Percentiles rank a stretch among this genome's conserved stretches.
Conservation (phyloP, 2,329 filamentous ascomycete genomes). For the Xylariales sp. region DNA sequence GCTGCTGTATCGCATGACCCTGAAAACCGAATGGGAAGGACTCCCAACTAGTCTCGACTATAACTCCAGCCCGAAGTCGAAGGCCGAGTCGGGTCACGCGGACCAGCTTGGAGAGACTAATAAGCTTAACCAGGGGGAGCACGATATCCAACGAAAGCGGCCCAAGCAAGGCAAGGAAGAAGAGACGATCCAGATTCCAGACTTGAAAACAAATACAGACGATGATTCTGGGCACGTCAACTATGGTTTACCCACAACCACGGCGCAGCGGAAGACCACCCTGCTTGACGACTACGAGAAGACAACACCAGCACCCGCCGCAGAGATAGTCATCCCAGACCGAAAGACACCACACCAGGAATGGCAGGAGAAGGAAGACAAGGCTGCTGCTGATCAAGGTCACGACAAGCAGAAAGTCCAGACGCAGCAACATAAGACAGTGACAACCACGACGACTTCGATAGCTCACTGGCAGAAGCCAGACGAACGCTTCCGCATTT, state of each 20-base stretch:
- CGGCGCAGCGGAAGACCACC: too few species aligned
- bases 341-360: conserved; percentile 23
- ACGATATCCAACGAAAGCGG: conserved; percentile 3
- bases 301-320: conserved; percentile 18
- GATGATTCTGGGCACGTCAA: conserved; percentile 11
- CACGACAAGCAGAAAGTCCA: conserved; percentile 15
- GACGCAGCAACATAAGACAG: conserved; percentile 18
- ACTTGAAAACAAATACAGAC: conserved; percentile 16
- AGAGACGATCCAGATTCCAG: conserved; percentile 16
- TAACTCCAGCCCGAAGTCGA: conserved; percentile 5
- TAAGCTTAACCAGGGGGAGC: background rate
- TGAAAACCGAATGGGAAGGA: conserved; percentile 30
- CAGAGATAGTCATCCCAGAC: conserved; percentile 28
- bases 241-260: conserved; percentile 12
- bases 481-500: conserved; percentile 73
- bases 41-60: conserved; percentile 22
- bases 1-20: conserved; percentile 43
- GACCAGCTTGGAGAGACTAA: background rate
- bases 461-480: conserved; percentile 68
- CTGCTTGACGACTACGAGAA: conserved; percentile 21
- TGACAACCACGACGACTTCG: conserved; percentile 16
- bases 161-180: conserved; percentile 11
- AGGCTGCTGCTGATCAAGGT: conserved; percentile 13
- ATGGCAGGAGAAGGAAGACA: conserved; percentile 14
- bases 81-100: background rate